Conservation (phyloP, 2,329 filamentous ascomycete genomes). For the Aspergillus ibericus region DNA sequence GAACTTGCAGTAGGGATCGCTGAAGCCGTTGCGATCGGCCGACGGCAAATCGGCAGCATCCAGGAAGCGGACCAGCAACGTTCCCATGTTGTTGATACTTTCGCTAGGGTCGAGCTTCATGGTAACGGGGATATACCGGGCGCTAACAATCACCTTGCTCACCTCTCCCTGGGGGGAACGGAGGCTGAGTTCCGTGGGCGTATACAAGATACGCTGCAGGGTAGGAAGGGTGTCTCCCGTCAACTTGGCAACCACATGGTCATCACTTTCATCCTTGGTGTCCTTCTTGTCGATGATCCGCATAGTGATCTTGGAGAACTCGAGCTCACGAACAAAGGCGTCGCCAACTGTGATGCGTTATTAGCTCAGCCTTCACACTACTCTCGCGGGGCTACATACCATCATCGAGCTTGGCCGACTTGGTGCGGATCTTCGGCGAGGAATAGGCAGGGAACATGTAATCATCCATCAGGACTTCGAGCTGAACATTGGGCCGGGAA, state of each 20-base stretch:
- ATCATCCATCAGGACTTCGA: slow-evolving; percentile 93
- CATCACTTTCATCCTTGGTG: slow-evolving; percentile 65
- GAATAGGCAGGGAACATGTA: slow-evolving; percentile 87
- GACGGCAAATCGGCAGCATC: slow-evolving; percentile 86
- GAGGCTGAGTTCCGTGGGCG: slow-evolving; percentile 77
- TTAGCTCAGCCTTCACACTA: background rate
- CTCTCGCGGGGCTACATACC: slow-evolving; percentile 48
- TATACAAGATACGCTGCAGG: slow-evolving; percentile 89
- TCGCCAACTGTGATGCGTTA: slow-evolving; percentile 65
- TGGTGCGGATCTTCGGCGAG: slow-evolving; percentile 72
- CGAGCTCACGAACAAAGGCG: slow-evolving; percentile 94
- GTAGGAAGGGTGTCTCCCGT: slow-evolving; percentile 83
- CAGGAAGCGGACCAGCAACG: slow-evolving; percentile 86
- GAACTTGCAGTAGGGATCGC: slow-evolving; percentile 96
- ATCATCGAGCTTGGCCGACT: slow-evolving; percentile 76
- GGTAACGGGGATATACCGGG: slow-evolving; percentile 91
- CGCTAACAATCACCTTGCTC: slow-evolving; percentile 82
- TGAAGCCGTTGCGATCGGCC: slow-evolving; percentile 93
- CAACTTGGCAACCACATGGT: slow-evolving; percentile 77
- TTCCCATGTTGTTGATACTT: slow-evolving; percentile 99
- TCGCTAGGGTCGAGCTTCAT: slow-evolving; percentile 94
- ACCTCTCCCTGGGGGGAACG: slow-evolving; percentile 73
- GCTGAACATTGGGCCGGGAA: slow-evolving; percentile 69
- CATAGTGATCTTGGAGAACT: slow-evolving; percentile 89
- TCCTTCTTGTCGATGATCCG: slow-evolving; percentile 80